Conservation (phyloP, 305 asterid genomes). For the Solanum hybrid region DNA sequence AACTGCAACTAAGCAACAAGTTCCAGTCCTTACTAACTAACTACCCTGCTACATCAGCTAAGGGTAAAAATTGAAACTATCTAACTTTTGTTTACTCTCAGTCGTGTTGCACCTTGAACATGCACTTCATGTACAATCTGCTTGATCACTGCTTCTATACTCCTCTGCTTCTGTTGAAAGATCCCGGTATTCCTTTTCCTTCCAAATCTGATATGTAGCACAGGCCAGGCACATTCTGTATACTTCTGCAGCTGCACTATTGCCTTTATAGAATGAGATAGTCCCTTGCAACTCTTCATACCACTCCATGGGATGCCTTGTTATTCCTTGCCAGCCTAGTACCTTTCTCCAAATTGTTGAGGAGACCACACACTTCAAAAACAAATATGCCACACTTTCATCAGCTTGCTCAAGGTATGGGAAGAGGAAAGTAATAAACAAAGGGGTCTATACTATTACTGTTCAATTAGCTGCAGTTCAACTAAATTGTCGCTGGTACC, state of each 20-base stretch:
- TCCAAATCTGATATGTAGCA: not conserved
- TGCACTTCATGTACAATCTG: not conserved
- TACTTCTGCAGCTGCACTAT: not conserved
- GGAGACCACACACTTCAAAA: not conserved
- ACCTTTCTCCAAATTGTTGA: not conserved
- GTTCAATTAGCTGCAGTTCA: not conserved
- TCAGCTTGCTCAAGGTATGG: not conserved
- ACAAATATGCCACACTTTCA: not conserved
- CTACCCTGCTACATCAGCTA: not conserved
- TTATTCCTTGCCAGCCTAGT: not conserved
- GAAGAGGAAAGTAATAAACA: not conserved
- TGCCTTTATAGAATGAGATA: not conserved
- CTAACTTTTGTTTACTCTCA: not conserved
- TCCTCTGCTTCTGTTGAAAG: not conserved
- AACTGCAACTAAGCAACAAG: not conserved
- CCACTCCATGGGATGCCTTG: not conserved
- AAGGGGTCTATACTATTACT: not conserved
- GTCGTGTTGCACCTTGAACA: not conserved
- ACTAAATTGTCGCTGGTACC: not conserved
- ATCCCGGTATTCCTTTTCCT: not conserved
- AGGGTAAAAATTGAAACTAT: not conserved
- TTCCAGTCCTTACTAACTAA: not conserved
- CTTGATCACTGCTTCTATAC: not conserved
- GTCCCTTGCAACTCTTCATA: not conserved
- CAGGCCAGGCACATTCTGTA: not conserved